Percentiles rank a stretch among this genome's conserved stretches.
These are phyloP conservation scores for Penicillium concentricum DNA, from an alignment of 2,329 filamentous ascomycete genomes.

Conservation along the genomic window DNA sequence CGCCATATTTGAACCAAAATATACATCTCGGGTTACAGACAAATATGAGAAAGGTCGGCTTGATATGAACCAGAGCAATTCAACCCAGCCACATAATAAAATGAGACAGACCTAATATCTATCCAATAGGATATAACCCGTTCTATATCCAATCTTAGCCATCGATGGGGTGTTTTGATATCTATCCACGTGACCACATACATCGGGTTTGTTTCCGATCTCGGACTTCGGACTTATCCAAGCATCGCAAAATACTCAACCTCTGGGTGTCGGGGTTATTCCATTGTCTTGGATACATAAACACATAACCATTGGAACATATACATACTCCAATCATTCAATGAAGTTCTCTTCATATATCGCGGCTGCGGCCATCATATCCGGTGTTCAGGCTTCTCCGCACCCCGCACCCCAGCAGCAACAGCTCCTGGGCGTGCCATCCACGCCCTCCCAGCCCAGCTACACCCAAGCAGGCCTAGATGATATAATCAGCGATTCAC, in stretches of 20 bases:
- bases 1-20: not conserved
- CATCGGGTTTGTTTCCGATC: not conserved
- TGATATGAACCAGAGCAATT: not conserved
- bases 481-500: constrained; percentile 41
- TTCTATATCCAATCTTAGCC: not conserved
- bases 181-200: constrained; percentile 1
- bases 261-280: not conserved
- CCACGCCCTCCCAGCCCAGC: not conserved
- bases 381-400: constrained; percentile 27
- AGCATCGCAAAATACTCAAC: not conserved
- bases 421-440: constrained; percentile 14
- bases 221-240: not conserved
- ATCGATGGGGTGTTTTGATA: not conserved
- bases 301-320: not conserved
- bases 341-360: constrained; percentile 24
- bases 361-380: constrained; percentile 17
- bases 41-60: not conserved
- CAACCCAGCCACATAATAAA: not conserved
- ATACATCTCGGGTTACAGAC: not conserved
- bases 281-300: not conserved
- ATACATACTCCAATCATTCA: not conserved
- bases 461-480: constrained; percentile 24
- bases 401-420: constrained; percentile 28
- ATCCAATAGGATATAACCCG: not conserved
- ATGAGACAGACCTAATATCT: not conserved